phyloP scores from a whole-genome alignment of 495 filamentous ascomycete genomes.

The Evansstolkia leycettana region DNA sequence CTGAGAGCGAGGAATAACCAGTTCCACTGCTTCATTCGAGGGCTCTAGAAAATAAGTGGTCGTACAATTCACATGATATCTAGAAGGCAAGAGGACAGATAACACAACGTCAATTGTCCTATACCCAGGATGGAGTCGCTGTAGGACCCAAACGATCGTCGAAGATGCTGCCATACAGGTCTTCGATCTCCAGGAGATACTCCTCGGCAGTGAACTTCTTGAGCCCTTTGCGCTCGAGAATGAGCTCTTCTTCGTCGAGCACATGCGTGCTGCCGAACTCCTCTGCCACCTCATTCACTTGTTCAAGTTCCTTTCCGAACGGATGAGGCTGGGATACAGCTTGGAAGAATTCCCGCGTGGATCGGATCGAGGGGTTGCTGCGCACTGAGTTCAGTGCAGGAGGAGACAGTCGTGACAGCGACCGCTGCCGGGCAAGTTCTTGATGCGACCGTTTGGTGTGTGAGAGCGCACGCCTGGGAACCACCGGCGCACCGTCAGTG shows the following conservation, averaged over 20 bases:
- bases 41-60: neutral
- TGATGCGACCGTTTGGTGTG: constrained; percentile 75
- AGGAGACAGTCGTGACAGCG: constrained; percentile 36
- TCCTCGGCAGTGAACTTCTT: constrained; percentile 67
- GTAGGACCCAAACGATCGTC: constrained; percentile 32
- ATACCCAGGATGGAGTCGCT: constrained; percentile 30
- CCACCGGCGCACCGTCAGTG: constrained; percentile 41
- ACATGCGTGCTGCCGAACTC: constrained; percentile 58
- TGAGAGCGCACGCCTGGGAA: constrained; percentile 66
- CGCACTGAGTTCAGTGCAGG: constrained; percentile 25
- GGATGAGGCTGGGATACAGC: constrained; percentile 21
- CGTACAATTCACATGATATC: neutral
- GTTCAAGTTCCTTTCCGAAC: constrained; percentile 38
- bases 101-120: constrained; percentile 3
- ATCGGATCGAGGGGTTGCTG: constrained; percentile 24
- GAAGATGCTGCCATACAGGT: constrained; percentile 44
- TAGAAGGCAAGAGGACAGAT: neutral
- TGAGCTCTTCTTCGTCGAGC: constrained; percentile 61
- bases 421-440: constrained; percentile 55
- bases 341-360: constrained; percentile 32
- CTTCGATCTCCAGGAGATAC: constrained; percentile 72
- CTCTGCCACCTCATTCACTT: constrained; percentile 61
- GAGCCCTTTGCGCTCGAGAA: constrained; percentile 52
- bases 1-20: constrained; percentile 10
- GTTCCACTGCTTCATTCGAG: constrained; percentile 4